Base-by-base conservation (phyloP, 441 rosid species). In the Syzygium syzygioides region DNA sequence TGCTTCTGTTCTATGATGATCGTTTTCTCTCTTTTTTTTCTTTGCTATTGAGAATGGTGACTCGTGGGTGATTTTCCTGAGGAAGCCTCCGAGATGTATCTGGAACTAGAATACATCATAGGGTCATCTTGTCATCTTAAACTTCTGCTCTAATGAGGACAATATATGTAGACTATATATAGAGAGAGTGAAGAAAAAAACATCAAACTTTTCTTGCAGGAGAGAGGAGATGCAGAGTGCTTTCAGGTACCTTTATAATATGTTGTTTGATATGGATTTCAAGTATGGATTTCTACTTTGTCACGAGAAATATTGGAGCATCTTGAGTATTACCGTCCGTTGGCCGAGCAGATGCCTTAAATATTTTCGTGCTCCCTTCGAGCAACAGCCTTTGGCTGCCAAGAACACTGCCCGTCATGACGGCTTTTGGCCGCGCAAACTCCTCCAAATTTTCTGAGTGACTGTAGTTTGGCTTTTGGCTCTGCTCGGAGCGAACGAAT, bases 261-360 rank as follows among this genome's bases (percentile, higher is more conserved):
- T 28, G 66, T 60, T 0, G 18, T 14, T 6, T 0, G 66, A 60
- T 28, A 13, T 60, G 30, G 66, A 60, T 60, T 4, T 26, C 1
- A 26, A 59, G 15, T 59, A 0, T 1, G 30, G 30, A 59, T 59
- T 25, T 60, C 0, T 13, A 6, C 4, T 0, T 17, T 12, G 9
- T 28, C 66, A 5, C 8, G 0, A 59, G 28, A 28, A 59, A 59
- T 59, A 12, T 26, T 28, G 8, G 3, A 26, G 17, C 32, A 26
- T 12, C 32, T 59, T 26, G 2, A 59, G 28, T 60, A 13, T 60
- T 1, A 60, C 32, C 0, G n/a, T 26, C 1, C 14, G 18, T 60
- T 60, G 18, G 9, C 9, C 34, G n/a, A 0, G 2, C 4, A 6
- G 2, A 14, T 2, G 4, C 68, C 34, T 60, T 28, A 3, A 1